Base-by-base conservation (phyloP, 208 protist genomes). In the Phytomonas francai region DNA sequence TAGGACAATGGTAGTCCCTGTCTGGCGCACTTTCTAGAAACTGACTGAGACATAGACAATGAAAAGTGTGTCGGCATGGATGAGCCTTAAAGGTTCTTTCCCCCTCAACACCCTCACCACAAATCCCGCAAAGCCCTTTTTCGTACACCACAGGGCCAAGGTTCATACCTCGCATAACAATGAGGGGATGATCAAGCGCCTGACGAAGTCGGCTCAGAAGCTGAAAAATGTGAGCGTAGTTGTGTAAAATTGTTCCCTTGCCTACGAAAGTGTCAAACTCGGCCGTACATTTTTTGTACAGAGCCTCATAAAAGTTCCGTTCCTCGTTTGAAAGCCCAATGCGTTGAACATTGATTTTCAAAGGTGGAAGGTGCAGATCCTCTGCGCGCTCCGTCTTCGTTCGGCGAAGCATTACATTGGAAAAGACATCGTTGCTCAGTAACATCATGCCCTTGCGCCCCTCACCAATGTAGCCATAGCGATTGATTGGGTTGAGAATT, bases 171-270 rank as follows among this genome's bases (percentile, higher is more conserved):
- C 87, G 66, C 61, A 93, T 72, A 22, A 95, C 92, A 54, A 97
- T 72, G 65, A 91, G 79, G 39, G 92, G 92, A 68, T 97, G 91
- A 76, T 97, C 92, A 30, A 97, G 81, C 29, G 92, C 83, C 74
- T 98, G 94, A 11, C 93, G 85, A 61, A 98, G 83, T 22, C 93
- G 85, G 65, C 89, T 93, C 39, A 98, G 80, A 39, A 98, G 75
- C 73, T 97, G 91, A 78, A 98, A 97, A 74, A 98, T 97, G 72
- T 98, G 89, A 33, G 93, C 92, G 76, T 97, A 97, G 79, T 97
- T 97, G 80, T 97, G 89, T 54, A 97, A 75, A 57, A 97, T 78
- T 9, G 90, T 97, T 45, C 90, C 90, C 69, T 93, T 94, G 58
- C 76, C 58, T 25, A 97, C 87, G 76, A 97, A 97, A 16, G 84